A percentile compares a stretch with the other conserved stretches of the same genome.
phyloP scores from a whole-genome alignment of 106 monocot species.

The Triglochin maritima region DNA sequence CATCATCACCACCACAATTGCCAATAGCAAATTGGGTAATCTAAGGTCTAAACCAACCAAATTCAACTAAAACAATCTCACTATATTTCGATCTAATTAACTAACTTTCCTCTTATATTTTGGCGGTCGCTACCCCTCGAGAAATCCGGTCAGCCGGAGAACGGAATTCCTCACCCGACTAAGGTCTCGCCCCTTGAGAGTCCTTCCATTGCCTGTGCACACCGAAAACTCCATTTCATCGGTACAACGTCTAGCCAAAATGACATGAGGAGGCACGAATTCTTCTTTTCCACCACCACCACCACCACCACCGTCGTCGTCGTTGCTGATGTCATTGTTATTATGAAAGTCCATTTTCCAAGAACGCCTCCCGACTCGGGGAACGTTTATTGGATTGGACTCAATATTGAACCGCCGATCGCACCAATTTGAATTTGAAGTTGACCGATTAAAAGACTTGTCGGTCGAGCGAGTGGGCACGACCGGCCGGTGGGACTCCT shows the following conservation, averaged over 20 bases:
- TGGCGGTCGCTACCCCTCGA: conserved; percentile 2
- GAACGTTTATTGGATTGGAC: no score
- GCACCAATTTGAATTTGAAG: no score
- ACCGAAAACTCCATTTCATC: conserved; percentile 16
- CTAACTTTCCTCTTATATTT: neutral
- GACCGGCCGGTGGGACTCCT: neutral
- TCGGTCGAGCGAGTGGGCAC: neutral
- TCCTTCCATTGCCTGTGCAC: conserved; percentile 19
- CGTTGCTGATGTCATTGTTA: neutral
- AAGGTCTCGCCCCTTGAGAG: conserved; percentile 21
- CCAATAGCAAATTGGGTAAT: neutral
- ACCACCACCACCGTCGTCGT: neutral
- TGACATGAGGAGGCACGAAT: conserved; percentile 14
- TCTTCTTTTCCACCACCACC: neutral
- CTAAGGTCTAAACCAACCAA: neutral
- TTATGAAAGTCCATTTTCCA: neutral
- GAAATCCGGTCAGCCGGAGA: conserved; percentile 19
- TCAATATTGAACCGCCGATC: no score
- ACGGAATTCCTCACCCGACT: conserved; percentile 15
- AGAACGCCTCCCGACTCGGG: neutral
- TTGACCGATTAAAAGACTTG: no score
- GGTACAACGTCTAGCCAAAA: conserved; percentile 1
- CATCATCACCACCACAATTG: no score
- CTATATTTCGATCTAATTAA: neutral
- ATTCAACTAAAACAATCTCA: neutral